These are phyloP conservation scores for Melaleuca alternifolia DNA, from an alignment of 345 rosid genomes.

Conservation along the genomic window DNA sequence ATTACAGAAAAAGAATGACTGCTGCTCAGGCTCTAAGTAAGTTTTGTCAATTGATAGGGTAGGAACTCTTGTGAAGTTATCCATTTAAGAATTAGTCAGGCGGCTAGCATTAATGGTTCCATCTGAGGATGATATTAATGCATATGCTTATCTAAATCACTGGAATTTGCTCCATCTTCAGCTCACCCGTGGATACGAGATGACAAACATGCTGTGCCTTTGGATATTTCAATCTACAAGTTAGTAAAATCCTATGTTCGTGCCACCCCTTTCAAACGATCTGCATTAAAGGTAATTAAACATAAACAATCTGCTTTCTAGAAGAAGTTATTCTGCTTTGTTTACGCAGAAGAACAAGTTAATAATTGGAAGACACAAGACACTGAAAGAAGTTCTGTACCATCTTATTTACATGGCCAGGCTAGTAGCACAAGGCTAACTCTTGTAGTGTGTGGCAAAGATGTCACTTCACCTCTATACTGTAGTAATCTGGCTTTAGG, in stretches of 20 bases:
- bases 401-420: background rate
- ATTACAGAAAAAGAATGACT: constrained; percentile 94
- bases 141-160: background rate
- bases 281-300: constrained; percentile 66
- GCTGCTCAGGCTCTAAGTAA: constrained; percentile 91
- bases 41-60: background rate
- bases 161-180: constrained; percentile 18
- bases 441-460: background rate
- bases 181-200: constrained; percentile 91
- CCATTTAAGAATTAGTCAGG: background rate
- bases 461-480: background rate
- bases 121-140: background rate
- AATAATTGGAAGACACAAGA: background rate
- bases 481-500: background rate
- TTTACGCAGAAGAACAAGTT: background rate
- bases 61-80: background rate
- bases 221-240: constrained; percentile 76
- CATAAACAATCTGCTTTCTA: background rate
- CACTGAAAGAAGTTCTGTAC: background rate
- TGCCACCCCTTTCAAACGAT: constrained; percentile 66
- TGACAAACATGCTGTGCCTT: constrained; percentile 42
- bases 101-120: background rate
- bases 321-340: background rate
- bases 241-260: constrained; percentile 64
- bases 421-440: background rate